Base-by-base conservation (phyloP, 1,284 basidiomycete species). In the Chondrostereum purpureum region DNA sequence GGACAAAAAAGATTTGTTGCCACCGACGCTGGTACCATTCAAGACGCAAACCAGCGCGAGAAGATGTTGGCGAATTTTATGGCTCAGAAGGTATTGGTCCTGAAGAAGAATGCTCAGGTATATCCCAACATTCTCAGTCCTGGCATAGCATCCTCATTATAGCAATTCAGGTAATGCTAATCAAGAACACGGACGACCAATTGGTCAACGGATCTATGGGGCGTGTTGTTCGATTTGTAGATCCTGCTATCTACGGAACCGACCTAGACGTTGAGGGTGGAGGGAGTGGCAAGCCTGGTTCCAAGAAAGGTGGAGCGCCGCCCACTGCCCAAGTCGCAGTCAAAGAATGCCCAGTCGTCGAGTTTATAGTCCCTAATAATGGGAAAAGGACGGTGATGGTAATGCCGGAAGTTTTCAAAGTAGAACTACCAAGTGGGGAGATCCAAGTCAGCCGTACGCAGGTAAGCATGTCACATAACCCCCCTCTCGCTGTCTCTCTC, bases 171-270 rank as follows among this genome's bases (percentile, higher is more conserved):
- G 82, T 84, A 8, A 84, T 86, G 81, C 67, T 94, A 6, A 87
- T 93, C 65, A 94, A 81, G 66, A 82, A 83, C 49, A 64, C 75
- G 41, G 71, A 62, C 60, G 79, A 41, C 5, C 10, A 74, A 48
- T 72, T 97, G 2, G 92, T 96, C 41, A 98, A 98, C 58, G 93
- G 93, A 0, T 89, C 85, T 18, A 81, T 94, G 59, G 93, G 93
- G 20, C 77, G 73, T 40, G 78, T 98, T 13, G 59, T 83, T n/a
- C 76, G 72, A 0, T 95, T 95, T 39, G 60, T 64, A 13, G 77
- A 83, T 41, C 70, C 74, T 3, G 55, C 62, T 13, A 54, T 53
- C 13, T 69, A 68, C 49, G 63, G 63, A 18, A 68, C 63, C 11
- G 65, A 70, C 23, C 35, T 13, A 20, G 42, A 39, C 19, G 43